Base-by-base conservation (phyloP, 2,329 filamentous ascomycete genomes). In the Lecanosticta acicola region DNA sequence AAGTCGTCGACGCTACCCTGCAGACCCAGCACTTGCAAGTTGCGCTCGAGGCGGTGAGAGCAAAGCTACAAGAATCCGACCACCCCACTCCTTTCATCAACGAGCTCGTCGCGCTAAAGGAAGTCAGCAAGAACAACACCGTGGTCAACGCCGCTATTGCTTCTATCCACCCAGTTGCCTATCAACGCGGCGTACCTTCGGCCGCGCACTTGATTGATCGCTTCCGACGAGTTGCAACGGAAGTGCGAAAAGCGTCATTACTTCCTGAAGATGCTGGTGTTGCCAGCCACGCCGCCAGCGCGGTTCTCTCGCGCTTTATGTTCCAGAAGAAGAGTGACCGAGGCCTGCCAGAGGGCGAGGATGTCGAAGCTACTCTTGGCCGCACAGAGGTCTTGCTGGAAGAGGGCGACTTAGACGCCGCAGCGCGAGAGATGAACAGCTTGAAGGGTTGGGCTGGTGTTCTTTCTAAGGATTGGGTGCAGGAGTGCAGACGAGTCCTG, bases 21-120 rank as follows among this genome's bases (percentile, higher is more conserved):
- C 85, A 87, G 68, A 96, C 93, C 0, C 93, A 98, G 69, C 90
- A 97, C 71, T 82, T 98, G 20, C 88, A 96, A 64, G 88, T 98
- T 29, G 93, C 93, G 16, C 85, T 97, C 21, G 93, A 98, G 65
- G 88, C 91, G 32, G 89, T 97, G 41, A 85, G 87, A 56, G 82
- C 87, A 47, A 87, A 84, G 41, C 79, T 97, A 17, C 84, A 89
- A 63, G 84, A 84, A 54, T 77, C 83, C 10, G 73, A 81, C 35
- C 77, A 83, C 58, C 86, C 91, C 16, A 61, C 60, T 3, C 93
- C 93, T 3, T 98, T 98, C 66, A 80, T 95, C 61, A 83, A 84
- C 52, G 93, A 98, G 72, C 81, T 98, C 11, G 87, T 94, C 16
- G 93, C 93, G 3, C 79, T 98, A 45, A 95, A 95, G 72, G 89